Percentiles rank a stretch among this genome's conserved stretches.
Evolutionary conservation across 306 rosid genomes (phyloP).

Genomic region (Chamaecrista fasciculata): DNA sequence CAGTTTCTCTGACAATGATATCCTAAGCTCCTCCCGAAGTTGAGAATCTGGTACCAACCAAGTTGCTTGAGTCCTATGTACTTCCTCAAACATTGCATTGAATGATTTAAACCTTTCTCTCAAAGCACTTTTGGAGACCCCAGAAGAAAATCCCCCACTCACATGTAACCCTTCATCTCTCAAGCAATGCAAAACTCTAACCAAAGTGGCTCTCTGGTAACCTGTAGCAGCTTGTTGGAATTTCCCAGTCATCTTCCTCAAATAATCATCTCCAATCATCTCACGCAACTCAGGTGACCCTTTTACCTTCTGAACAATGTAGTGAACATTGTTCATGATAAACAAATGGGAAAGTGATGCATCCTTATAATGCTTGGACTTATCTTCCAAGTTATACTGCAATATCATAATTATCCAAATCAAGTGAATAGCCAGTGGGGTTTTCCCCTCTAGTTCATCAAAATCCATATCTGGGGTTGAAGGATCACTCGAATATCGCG

Average conservation of each 20-base stretch:
- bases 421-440: slow-evolving; percentile 85
- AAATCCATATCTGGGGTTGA: slow-evolving; percentile 91
- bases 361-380: slow-evolving; percentile 89
- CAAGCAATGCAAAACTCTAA: slow-evolving; percentile 77
- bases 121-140: slow-evolving; percentile 84
- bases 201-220: slow-evolving; percentile 98
- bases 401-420: slow-evolving; percentile 93
- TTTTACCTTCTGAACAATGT: slow-evolving; percentile 90
- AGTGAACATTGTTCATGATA: slow-evolving; percentile 97
- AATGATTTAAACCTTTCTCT: slow-evolving; percentile 96
- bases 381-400: slow-evolving; percentile 90
- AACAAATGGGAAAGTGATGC: slow-evolving; percentile 68
- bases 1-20: slow-evolving; percentile 83
- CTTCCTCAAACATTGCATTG: slow-evolving; percentile 96
- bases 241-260: slow-evolving; percentile 78
- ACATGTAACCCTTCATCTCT: slow-evolving; percentile 90
- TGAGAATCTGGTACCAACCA: slow-evolving; percentile 97
- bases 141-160: slow-evolving; percentile 88
- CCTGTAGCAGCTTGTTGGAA: slow-evolving; percentile 85
- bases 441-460: slow-evolving; percentile 69
- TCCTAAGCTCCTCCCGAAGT: slow-evolving; percentile 92
- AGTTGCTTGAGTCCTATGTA: slow-evolving; percentile 79
- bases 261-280: slow-evolving; percentile 85
- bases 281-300: slow-evolving; percentile 87
- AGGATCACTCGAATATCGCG: slow-evolving; percentile 75